A percentile compares a stretch with the other conserved stretches of the same genome.
Evolutionary conservation across 371 early-diverging fungal genomes (phyloP).

Genomic region (Syncephalastrum racemosum): DNA sequence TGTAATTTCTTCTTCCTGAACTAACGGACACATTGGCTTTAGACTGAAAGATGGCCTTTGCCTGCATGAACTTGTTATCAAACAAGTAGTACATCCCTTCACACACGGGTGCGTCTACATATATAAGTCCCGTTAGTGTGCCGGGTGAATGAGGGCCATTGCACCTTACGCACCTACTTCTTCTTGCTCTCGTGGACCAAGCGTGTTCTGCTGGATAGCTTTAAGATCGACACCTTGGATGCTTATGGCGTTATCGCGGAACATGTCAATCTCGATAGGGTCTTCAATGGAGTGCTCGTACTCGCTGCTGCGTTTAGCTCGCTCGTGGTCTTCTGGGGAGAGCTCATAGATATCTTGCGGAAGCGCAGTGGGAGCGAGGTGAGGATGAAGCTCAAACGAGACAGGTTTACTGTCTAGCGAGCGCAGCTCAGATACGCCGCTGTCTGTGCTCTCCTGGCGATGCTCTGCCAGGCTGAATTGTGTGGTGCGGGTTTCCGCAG

Average conservation of each 20-base stretch:
- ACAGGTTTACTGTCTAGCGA: no score
- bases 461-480: no score
- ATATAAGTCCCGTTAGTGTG: background rate
- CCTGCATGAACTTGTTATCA: constrained; percentile 54
- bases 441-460: no score
- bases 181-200: constrained; percentile 56
- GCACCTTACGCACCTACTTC: constrained; percentile 35
- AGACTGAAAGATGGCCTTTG: constrained; percentile 41
- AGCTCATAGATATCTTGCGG: background rate
- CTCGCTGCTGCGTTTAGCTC: constrained; percentile 18
- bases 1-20: background rate
- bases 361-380: no score
- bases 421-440: no score
- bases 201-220: constrained; percentile 35
- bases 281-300: constrained; percentile 27
- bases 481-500: no score
- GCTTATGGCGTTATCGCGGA: constrained; percentile 18
- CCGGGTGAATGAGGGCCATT: no score
- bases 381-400: no score
- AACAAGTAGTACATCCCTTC: constrained; percentile 44
- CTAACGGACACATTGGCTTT: constrained; percentile 35
- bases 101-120: constrained; percentile 40
- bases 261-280: constrained; percentile 21
- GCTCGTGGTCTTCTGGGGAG: constrained; percentile 10
- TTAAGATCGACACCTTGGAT: constrained; percentile 21